Percentiles rank a stretch among this genome's conserved stretches.
phyloP scores from a whole-genome alignment of 2,329 filamentous ascomycete species.

The Trichophyton rubrum region DNA sequence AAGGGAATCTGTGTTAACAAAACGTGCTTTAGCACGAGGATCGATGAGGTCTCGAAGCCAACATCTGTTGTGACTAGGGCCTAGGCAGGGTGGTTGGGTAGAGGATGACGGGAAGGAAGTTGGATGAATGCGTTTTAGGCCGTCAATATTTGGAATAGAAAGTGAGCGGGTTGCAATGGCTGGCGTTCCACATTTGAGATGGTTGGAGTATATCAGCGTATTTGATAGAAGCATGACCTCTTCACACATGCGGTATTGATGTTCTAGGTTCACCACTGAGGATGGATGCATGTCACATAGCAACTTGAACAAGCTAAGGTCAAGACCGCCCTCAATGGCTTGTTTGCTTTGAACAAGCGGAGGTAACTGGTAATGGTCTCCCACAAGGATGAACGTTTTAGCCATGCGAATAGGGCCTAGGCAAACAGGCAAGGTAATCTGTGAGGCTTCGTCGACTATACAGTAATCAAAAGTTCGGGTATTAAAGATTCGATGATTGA shows the following conservation, averaged over 20 bases:
- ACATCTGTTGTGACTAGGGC: constrained; percentile 43
- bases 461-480: constrained; percentile 93
- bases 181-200: constrained; percentile 75
- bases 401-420: constrained; percentile 89
- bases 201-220: constrained; percentile 80
- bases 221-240: constrained; percentile 94
- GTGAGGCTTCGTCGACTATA: constrained; percentile 94
- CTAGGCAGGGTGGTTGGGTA: constrained; percentile 42
- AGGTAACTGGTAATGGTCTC: constrained; percentile 91
- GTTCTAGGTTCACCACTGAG: constrained; percentile 81
- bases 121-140: constrained; percentile 47
- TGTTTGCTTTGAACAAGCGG: constrained; percentile 88
- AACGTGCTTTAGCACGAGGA: constrained; percentile 61
- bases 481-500: constrained; percentile 78
- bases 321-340: constrained; percentile 71
- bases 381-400: constrained; percentile 83
- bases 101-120: constrained; percentile 11
- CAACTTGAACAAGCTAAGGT: constrained; percentile 86
- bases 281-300: constrained; percentile 78
- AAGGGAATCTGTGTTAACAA: constrained; percentile 78
- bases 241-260: constrained; percentile 97
- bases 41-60: constrained; percentile 65
- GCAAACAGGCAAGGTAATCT: constrained; percentile 92
- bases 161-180: constrained; percentile 59
- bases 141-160: constrained; percentile 52